Evolutionary conservation across 2,329 filamentous ascomycete genomes (phyloP).

Genomic region (Cladosporium oxysporum): DNA sequence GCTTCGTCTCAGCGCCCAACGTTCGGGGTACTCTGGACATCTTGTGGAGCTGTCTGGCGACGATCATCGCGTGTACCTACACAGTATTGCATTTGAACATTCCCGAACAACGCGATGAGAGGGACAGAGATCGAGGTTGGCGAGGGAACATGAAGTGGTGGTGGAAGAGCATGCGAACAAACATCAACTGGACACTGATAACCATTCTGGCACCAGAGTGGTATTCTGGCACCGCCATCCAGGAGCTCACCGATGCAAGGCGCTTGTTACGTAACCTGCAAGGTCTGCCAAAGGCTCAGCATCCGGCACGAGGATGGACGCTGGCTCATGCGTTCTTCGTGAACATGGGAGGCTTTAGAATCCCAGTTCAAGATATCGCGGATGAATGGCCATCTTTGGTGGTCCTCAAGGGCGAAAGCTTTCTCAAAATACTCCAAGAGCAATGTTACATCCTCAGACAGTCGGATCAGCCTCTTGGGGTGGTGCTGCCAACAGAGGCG

Average conservation of each 20-base stretch:
- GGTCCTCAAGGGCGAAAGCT: neutral
- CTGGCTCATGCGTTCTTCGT: slow-evolving; percentile 36
- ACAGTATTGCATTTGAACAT: slow-evolving; percentile 44
- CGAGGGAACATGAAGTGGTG: slow-evolving; percentile 13
- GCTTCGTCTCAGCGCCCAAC: slow-evolving; percentile 19
- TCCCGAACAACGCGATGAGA: slow-evolving; percentile 19
- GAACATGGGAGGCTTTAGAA: slow-evolving; percentile 35
- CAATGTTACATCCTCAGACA: neutral
- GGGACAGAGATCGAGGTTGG: neutral
- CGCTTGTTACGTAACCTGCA: neutral
- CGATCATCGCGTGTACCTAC: slow-evolving; percentile 38
- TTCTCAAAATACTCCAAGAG: neutral
- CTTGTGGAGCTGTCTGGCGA: slow-evolving; percentile 38
- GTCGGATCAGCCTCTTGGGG: neutral
- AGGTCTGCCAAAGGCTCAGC: neutral
- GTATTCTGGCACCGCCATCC: neutral
- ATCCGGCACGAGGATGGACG: slow-evolving; percentile 27
- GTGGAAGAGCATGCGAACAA: neutral
- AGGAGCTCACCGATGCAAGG: slow-evolving; percentile 5
- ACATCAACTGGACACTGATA: slow-evolving; percentile 8
- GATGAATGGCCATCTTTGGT: neutral
- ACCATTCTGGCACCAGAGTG: slow-evolving; percentile 16
- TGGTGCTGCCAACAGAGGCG: slow-evolving; percentile 16
- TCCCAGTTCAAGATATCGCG: neutral
- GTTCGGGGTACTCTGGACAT: slow-evolving; percentile 38